A percentile compares a stretch with the other conserved stretches of the same genome.
Conservation (phyloP, 805 yeast genomes). For the Metschnikowia chrysomelidarum region DNA sequence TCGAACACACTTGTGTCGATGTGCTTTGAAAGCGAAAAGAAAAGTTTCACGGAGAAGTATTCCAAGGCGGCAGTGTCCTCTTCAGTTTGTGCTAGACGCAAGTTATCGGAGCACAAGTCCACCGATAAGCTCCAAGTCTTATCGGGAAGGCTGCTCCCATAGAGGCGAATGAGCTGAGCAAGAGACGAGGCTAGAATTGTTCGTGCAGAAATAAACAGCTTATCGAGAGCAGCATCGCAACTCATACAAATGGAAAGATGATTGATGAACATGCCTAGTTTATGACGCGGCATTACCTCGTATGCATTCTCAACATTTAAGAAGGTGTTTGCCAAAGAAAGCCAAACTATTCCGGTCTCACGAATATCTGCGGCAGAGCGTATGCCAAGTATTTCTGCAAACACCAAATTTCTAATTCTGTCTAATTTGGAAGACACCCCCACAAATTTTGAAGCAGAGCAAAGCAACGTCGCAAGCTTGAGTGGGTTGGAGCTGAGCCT, state of each 20-base stretch:
- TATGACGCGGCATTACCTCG: slow-evolving; percentile 57
- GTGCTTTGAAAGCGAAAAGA: slow-evolving; percentile 23
- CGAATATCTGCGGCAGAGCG: slow-evolving; percentile 40
- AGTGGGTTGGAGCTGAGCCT: slow-evolving; percentile 30
- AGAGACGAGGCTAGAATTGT: slow-evolving; percentile 50
- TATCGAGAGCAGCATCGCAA: slow-evolving; percentile 58
- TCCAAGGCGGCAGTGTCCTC: slow-evolving; percentile 43
- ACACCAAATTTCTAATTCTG: slow-evolving; percentile 56
- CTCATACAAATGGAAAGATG: slow-evolving; percentile 58
- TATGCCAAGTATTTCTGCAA: slow-evolving; percentile 63
- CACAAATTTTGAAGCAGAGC: slow-evolving; percentile 37
- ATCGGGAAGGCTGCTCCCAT: slow-evolving; percentile 23
- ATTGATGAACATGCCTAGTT: slow-evolving; percentile 60
- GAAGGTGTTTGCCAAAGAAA: slow-evolving; percentile 49
- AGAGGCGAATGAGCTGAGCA: slow-evolving; percentile 18
- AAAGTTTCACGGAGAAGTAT: slow-evolving; percentile 46
- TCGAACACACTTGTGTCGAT: slow-evolving; percentile 3
- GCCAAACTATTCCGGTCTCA: slow-evolving; percentile 42
- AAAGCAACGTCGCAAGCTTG: slow-evolving; percentile 27
- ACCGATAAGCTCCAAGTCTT: slow-evolving; percentile 37
- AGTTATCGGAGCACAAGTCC: slow-evolving; percentile 42
- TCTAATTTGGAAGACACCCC: slow-evolving; percentile 40
- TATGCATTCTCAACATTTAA: slow-evolving; percentile 31
- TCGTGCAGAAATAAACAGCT: slow-evolving; percentile 50
- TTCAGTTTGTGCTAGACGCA: slow-evolving; percentile 41